Conservation (phyloP, 2,329 filamentous ascomycete species). For the Ceratocystis ficicola region DNA sequence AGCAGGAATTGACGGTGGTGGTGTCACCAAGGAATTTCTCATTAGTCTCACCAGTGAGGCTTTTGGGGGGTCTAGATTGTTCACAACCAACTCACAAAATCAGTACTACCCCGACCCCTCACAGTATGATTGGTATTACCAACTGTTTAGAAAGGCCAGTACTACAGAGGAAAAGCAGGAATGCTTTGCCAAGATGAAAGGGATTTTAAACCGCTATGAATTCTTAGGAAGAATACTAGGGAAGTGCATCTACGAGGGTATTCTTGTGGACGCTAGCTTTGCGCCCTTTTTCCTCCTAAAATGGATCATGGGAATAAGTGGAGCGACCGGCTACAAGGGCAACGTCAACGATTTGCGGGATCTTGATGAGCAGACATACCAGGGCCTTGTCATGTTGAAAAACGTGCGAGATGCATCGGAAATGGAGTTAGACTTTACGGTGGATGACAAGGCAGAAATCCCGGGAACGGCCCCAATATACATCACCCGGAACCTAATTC, state of each 20-base stretch:
- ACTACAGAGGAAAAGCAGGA: background rate
- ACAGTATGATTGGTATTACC: constrained; percentile 55
- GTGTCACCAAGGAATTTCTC: constrained; percentile 94
- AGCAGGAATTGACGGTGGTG: constrained; percentile 91
- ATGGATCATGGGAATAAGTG: constrained; percentile 61
- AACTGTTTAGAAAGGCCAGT: constrained; percentile 36
- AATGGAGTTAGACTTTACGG: constrained; percentile 76
- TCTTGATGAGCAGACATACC: constrained; percentile 80
- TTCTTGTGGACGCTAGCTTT: constrained; percentile 84
- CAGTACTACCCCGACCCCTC: constrained; percentile 78
- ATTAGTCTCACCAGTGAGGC: constrained; percentile 79
- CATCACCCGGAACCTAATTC: constrained; percentile 62
- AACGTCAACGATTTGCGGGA: constrained; percentile 90
- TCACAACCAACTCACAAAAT: constrained; percentile 64
- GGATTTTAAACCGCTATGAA: constrained; percentile 65
- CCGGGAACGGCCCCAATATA: constrained; percentile 38
- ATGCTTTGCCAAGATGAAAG: background rate
- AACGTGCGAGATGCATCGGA: constrained; percentile 48
- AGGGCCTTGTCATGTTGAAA: constrained; percentile 71
- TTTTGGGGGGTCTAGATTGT: constrained; percentile 57
- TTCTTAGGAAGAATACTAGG: constrained; percentile 88
- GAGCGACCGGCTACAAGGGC: constrained; percentile 53
- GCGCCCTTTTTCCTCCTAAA: constrained; percentile 93
- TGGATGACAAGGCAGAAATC: constrained; percentile 54
- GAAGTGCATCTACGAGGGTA: constrained; percentile 95